Evolutionary conservation across 1,284 basidiomycete genomes (phyloP).

Genomic region (Rhizoctonia solani): DNA sequence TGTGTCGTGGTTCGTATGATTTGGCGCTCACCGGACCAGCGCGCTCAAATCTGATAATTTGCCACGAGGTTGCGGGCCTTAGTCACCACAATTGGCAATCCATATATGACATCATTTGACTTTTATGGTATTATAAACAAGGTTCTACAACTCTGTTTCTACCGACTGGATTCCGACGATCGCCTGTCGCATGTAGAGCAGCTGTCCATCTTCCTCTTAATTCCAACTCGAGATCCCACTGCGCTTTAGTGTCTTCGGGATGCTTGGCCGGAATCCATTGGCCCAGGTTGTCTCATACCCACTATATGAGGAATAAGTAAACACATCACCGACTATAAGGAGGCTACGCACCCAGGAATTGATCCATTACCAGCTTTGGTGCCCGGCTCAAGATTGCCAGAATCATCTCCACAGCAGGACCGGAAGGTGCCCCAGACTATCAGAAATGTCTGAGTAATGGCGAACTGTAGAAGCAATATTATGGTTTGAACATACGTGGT

Average conservation of each 20-base stretch:
- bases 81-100: neutral
- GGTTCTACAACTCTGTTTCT: neutral
- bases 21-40: too few species aligned
- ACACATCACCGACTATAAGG: neutral
- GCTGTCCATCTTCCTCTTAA: too few species aligned
- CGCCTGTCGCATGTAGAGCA: too few species aligned
- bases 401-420: conserved; percentile 55
- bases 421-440: conserved; percentile 53
- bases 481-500: conserved; percentile 47
- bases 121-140: neutral
- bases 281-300: conserved; percentile 53
- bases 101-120: conserved; percentile 23
- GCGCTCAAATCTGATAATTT: too few species aligned
- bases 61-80: conserved; percentile 27
- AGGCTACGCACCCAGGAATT: conserved; percentile 39
- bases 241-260: conserved; percentile 45
- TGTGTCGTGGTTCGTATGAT: conserved; percentile 3
- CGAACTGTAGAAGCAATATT: neutral
- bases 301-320: conserved; percentile 40
- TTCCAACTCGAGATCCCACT: conserved; percentile 38
- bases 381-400: too few species aligned
- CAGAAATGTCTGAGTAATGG: neutral
- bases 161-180: too few species aligned
- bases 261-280: conserved; percentile 50
- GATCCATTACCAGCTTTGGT: too few species aligned